Conservation (phyloP, 225 moss, liverwort and hornwort genomes). For the Ulota crispa region DNA sequence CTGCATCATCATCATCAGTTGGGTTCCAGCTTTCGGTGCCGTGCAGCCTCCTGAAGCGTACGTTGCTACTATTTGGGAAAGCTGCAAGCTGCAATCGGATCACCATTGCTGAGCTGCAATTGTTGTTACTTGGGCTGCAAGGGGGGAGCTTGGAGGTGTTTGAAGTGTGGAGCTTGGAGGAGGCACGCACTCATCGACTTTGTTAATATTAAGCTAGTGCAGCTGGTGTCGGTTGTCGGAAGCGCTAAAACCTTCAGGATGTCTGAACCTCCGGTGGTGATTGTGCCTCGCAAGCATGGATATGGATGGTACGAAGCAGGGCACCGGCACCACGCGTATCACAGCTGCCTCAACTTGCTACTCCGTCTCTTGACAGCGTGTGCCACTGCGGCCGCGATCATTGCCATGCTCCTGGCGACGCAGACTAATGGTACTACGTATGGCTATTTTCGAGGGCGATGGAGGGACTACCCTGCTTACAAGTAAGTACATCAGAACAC, state of each 20-base stretch:
- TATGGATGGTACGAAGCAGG: conserved; percentile 25
- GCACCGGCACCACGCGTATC: conserved; percentile 27
- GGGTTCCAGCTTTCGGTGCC: background rate
- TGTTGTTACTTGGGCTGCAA: background rate
- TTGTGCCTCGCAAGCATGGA: conserved; percentile 34
- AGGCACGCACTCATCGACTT: background rate
- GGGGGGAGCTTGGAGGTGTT: background rate
- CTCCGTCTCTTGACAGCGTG: conserved; percentile 34
- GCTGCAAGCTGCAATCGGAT: background rate
- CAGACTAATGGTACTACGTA: background rate
- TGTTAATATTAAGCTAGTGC: background rate
- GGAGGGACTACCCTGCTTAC: conserved; percentile 46
- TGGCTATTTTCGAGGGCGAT: conserved; percentile 32
- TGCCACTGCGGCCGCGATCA: conserved; percentile 39
- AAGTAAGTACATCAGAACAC: conserved; percentile 38
- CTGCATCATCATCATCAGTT: background rate
- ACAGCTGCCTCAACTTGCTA: conserved; percentile 39
- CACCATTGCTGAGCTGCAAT: background rate
- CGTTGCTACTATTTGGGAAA: background rate
- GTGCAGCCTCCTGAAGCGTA: background rate
- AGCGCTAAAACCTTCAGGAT: background rate
- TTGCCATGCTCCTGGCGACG: conserved; percentile 38
- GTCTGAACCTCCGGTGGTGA: conserved; percentile 26
- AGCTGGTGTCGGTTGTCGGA: background rate
- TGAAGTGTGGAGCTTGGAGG: background rate